Conservation (phyloP, 306 rosid genomes). For the Fagus crenata region DNA sequence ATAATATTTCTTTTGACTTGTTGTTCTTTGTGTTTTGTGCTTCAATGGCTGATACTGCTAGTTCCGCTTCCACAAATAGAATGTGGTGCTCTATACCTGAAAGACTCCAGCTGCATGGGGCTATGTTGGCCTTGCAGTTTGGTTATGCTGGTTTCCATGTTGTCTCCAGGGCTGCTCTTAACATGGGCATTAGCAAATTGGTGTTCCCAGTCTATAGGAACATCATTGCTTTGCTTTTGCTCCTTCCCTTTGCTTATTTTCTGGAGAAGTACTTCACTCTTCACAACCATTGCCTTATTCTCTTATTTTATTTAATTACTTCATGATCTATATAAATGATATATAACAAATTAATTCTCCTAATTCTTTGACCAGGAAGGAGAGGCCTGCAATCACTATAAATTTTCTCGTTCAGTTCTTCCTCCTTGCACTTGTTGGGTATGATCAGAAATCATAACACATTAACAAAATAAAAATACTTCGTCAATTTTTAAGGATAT, state of each 20-base stretch:
- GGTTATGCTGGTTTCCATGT: slow-evolving; percentile 98
- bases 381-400: slow-evolving; percentile 77
- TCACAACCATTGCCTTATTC: too few species aligned
- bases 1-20: too few species aligned
- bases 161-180: slow-evolving; percentile 92
- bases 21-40: not conserved
- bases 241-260: slow-evolving; percentile 86
- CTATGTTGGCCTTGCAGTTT: slow-evolving; percentile 93
- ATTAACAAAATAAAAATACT: not conserved
- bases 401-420: slow-evolving; percentile 77
- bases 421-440: slow-evolving; percentile 91
- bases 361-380: slow-evolving; percentile 56
- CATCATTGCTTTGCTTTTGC: slow-evolving; percentile 80
- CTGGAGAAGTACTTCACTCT: slow-evolving; percentile 60
- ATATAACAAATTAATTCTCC: not conserved
- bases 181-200: slow-evolving; percentile 93
- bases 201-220: slow-evolving; percentile 93
- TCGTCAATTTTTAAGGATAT: not conserved
- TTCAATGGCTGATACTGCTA: slow-evolving; percentile 60
- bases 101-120: slow-evolving; percentile 79
- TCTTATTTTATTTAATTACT: not conserved
- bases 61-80: slow-evolving; percentile 45
- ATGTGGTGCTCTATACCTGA: slow-evolving; percentile 87
- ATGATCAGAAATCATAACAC: slow-evolving; percentile 16
- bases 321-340: not conserved